A percentile compares a stretch with the other conserved stretches of the same genome.
Evolutionary conservation across 495 filamentous ascomycete genomes (phyloP).

Genomic region (Elaphomyces granulatus): DNA sequence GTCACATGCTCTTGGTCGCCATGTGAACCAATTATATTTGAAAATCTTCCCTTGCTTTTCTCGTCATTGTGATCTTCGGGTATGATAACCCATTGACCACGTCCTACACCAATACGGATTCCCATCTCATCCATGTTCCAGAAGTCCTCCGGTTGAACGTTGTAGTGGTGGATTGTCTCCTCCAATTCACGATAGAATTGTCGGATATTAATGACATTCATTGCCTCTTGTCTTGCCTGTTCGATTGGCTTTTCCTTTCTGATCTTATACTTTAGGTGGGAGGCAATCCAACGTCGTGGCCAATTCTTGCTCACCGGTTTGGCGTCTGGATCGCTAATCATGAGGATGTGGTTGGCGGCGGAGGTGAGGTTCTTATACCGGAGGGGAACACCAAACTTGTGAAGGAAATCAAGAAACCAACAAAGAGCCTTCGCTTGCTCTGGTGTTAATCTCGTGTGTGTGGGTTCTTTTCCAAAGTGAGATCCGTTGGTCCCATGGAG

Average conservation of each 20-base stretch:
- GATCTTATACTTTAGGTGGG: background rate
- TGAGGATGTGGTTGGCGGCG: background rate
- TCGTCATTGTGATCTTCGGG: slow-evolving; percentile 1
- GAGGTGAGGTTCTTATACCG: background rate
- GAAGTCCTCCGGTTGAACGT: slow-evolving; percentile 6
- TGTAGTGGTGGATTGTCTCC: background rate
- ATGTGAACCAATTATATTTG: background rate
- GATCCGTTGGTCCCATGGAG: background rate
- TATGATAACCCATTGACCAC: slow-evolving; percentile 14
- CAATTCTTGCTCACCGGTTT: background rate
- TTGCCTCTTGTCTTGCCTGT: background rate
- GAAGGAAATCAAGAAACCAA: background rate
- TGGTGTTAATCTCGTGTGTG: background rate
- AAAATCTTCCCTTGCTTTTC: background rate
- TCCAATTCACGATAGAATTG: background rate
- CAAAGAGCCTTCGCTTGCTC: background rate
- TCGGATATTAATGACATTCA: background rate
- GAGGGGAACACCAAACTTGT: background rate
- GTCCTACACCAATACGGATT: slow-evolving; percentile 11
- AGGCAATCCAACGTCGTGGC: background rate
- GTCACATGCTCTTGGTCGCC: slow-evolving; percentile 6
- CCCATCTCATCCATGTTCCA: slow-evolving; percentile 16
- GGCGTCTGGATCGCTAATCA: background rate
- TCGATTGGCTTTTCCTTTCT: background rate
- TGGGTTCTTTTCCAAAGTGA: background rate